Percentiles rank a stretch among this genome's conserved stretches.
Conservation (phyloP, 106 monocot species). For the Dioscorea dumetorum region DNA sequence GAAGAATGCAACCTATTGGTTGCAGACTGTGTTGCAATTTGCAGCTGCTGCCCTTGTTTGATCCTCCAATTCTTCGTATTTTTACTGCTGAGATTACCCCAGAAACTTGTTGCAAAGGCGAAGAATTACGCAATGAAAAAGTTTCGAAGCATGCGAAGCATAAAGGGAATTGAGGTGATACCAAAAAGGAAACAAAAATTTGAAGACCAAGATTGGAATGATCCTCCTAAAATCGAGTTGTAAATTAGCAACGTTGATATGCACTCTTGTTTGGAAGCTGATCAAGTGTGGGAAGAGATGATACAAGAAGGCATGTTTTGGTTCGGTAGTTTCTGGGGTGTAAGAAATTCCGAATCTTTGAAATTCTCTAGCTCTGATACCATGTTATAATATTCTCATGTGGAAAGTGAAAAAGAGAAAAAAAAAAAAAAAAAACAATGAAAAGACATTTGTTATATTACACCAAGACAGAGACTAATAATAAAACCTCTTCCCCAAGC, state of each 20-base stretch:
- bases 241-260: background rate
- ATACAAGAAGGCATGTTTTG: constrained; percentile 23
- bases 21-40: constrained; percentile 32
- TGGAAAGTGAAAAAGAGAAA: constrained; percentile 24
- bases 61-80: constrained; percentile 35
- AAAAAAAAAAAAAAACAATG: constrained; percentile 59
- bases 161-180: background rate
- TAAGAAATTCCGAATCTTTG: too few species aligned
- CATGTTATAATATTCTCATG: too few species aligned
- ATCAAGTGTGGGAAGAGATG: constrained; percentile 18
- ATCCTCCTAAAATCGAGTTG: background rate
- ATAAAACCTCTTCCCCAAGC: constrained; percentile 3
- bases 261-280: constrained; percentile 9
- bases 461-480: too few species aligned
- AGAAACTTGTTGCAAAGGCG: constrained; percentile 15
- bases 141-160: background rate
- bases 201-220: background rate
- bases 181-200: background rate
- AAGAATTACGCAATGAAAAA: constrained; percentile 20
- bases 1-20: constrained; percentile 22
- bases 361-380: too few species aligned
- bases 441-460: constrained; percentile 16
- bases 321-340: constrained; percentile 50
- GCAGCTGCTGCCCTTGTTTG: constrained; percentile 41
- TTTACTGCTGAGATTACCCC: constrained; percentile 25